Base-by-base conservation (phyloP, 164 flowering plant species). In the Vitis riparia region DNA sequence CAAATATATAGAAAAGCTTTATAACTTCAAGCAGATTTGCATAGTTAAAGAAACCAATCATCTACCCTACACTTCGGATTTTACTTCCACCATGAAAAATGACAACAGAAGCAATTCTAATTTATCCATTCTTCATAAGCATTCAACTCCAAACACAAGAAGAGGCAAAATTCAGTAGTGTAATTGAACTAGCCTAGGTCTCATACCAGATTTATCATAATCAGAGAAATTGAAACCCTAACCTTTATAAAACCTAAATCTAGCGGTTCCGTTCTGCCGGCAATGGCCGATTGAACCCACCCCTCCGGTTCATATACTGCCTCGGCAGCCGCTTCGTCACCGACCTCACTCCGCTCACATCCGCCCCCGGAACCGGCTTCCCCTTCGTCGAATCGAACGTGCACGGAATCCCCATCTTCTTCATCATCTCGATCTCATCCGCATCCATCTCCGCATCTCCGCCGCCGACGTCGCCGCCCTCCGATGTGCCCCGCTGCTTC, bases 331-430 rank as follows among this genome's bases (percentile, higher is more conserved):
- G 78, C 84, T 95, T 95, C 13, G 98, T 90, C 51, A 85, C 93
- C 0, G 84, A 87, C 75, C 96, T 86, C 47, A 93, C 79, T 0
- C 94, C 93, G 44, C 99, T 90, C 3, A 95, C 88, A 66, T 92
- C 88, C 3, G 94, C 94, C 10, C 94, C 99, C 3, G 85, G 72
- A 47, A 92, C 98, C 1, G 91, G 94, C 76, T 93, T 93, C 72
- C 99, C 99, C 68, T 95, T 95, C 17, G 97, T 91, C 8, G 99
- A 89, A 67, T 95, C 99, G 51, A 95, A 95, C 37, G 98, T 98
- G 11, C 80, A 66, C 1, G 97, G 98, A 71, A 95, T 91, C 73
- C 99, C 98, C 60, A 95, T 56, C 67, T 78, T 86, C 91, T 87
- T 89, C 98, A 92, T 95, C 91, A 90, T 76, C 91, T 91, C 97